phyloP scores from a whole-genome alignment of 1,284 basidiomycete species.

The Violaceomyces palustris region DNA sequence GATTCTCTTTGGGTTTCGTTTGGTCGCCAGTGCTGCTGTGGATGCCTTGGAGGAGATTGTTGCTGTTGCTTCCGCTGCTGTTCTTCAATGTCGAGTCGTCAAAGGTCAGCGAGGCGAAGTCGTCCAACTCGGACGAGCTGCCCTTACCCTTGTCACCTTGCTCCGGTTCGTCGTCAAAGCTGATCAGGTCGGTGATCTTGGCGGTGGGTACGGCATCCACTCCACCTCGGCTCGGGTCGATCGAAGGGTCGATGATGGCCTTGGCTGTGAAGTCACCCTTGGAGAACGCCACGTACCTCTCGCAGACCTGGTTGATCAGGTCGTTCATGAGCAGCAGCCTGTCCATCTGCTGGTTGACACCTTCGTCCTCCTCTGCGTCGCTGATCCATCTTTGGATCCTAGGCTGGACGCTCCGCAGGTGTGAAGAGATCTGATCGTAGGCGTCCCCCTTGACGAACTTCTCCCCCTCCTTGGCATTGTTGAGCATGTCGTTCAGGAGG shows the following conservation, averaged over 20 bases:
- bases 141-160: too few species aligned
- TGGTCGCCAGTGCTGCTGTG: background rate
- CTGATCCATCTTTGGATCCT: conserved; percentile 97
- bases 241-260: conserved; percentile 58
- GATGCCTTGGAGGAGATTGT: background rate
- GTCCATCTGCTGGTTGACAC: conserved; percentile 63
- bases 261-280: conserved; percentile 73
- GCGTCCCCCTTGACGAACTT: conserved; percentile 68
- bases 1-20: too few species aligned
- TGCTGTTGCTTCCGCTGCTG: too few species aligned
- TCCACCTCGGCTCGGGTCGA: conserved; percentile 41
- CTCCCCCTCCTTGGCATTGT: conserved; percentile 75
- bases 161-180: conserved; percentile 44
- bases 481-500: conserved; percentile 89
- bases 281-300: conserved; percentile 85
- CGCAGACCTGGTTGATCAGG: conserved; percentile 86
- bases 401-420: conserved; percentile 78
- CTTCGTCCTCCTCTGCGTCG: conserved; percentile 79
- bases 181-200: conserved; percentile 47
- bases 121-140: conserved; percentile 21
- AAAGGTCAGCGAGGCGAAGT: conserved; percentile 45
- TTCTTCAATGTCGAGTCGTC: conserved; percentile 5
- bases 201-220: conserved; percentile 46
- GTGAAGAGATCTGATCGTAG: conserved; percentile 89
- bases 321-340: conserved; percentile 94